Conservation (phyloP, 345 rosid genomes). For the Conringia planisiliqua region DNA sequence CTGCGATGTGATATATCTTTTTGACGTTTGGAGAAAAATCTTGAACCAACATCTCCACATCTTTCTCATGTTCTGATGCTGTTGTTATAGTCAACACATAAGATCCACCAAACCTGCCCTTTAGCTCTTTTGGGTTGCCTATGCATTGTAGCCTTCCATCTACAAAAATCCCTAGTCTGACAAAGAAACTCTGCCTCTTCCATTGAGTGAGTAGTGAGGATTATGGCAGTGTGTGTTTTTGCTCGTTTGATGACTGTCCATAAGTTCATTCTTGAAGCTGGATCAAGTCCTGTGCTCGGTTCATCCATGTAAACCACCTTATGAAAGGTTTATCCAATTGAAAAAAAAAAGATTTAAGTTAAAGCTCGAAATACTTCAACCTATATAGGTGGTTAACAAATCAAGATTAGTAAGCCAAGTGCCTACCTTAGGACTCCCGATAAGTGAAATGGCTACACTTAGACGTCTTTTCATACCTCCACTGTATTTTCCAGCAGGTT, state of each 20-base stretch:
- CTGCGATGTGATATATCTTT: slow-evolving; percentile 72
- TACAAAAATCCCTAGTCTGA: slow-evolving; percentile 77
- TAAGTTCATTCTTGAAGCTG: slow-evolving; percentile 83
- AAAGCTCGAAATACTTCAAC: background rate
- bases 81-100: slow-evolving; percentile 88
- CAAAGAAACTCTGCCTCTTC: slow-evolving; percentile 95
- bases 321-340: background rate
- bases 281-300: slow-evolving; percentile 96
- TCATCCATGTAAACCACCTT: slow-evolving; percentile 97
- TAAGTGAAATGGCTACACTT: slow-evolving; percentile 91
- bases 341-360: background rate
- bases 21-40: slow-evolving; percentile 62
- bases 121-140: slow-evolving; percentile 90
- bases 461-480: slow-evolving; percentile 99
- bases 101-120: slow-evolving; percentile 83
- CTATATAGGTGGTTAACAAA: background rate
- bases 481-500: slow-evolving; percentile 87
- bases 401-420: background rate
- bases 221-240: slow-evolving; percentile 69
- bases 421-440: slow-evolving; percentile 94
- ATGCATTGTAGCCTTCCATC: slow-evolving; percentile 88
- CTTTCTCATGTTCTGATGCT: slow-evolving; percentile 46
- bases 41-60: slow-evolving; percentile 60
- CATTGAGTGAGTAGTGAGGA: slow-evolving; percentile 95
- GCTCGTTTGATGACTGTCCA: slow-evolving; percentile 89